These are phyloP conservation scores for Hypomyces perniciosus DNA, from an alignment of 2,329 filamentous ascomycete genomes.

Conservation along the genomic window DNA sequence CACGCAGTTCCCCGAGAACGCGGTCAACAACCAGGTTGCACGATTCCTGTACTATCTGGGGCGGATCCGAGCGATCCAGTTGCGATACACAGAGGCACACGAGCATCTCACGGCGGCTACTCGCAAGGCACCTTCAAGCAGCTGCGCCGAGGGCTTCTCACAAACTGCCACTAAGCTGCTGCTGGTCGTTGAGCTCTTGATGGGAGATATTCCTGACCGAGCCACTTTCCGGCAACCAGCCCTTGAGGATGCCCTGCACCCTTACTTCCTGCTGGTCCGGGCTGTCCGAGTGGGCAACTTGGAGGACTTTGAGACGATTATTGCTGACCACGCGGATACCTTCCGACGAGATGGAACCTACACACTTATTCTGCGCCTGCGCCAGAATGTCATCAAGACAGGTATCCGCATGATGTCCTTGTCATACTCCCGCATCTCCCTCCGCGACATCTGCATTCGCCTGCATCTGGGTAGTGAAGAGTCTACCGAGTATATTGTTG, in stretches of 20 bases:
- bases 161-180: slow-evolving; percentile 96
- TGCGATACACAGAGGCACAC: slow-evolving; percentile 95
- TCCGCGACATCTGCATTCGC: slow-evolving; percentile 94
- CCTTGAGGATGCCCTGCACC: slow-evolving; percentile 80
- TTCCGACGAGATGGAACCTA: slow-evolving; percentile 95
- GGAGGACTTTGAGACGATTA: slow-evolving; percentile 83
- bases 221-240: slow-evolving; percentile 86
- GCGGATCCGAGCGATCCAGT: slow-evolving; percentile 90
- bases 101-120: slow-evolving; percentile 90
- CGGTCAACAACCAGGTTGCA: slow-evolving; percentile 96
- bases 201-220: slow-evolving; percentile 97
- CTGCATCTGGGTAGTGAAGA: slow-evolving; percentile 92
- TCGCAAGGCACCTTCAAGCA: slow-evolving; percentile 86
- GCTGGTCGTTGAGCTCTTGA: slow-evolving; percentile 90
- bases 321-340: slow-evolving; percentile 71
- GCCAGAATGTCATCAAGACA: slow-evolving; percentile 99
- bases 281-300: slow-evolving; percentile 95
- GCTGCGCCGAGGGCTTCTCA: slow-evolving; percentile 87
- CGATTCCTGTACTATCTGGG: slow-evolving; percentile 96
- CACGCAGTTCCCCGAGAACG: slow-evolving; percentile 88
- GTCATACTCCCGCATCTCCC: slow-evolving; percentile 93
- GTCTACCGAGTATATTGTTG: slow-evolving; percentile 97
- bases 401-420: slow-evolving; percentile 99
- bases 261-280: slow-evolving; percentile 90
- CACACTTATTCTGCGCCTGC: slow-evolving; percentile 85